Base-by-base conservation (phyloP, 2,329 filamentous ascomycete species). In the Aspergillus carbonarius region DNA sequence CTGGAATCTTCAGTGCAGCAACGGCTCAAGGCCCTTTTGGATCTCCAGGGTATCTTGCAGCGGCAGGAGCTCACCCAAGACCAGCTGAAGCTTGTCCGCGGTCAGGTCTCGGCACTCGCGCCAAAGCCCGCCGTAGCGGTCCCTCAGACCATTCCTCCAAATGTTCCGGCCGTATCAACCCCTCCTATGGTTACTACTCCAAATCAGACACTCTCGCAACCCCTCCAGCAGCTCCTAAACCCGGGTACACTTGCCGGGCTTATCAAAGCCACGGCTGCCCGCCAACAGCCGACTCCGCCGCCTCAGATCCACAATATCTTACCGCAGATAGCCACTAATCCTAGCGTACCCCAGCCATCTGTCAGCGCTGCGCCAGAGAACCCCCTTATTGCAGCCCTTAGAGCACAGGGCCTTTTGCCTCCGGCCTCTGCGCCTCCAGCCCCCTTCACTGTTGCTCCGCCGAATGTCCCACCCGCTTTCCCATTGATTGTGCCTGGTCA, bases 81-180 rank as follows among this genome's bases (percentile, higher is more conserved):
- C 70, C 90, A 96, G 79, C 83, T 96, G 72, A 87, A 90, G 76
- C 85, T 90, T 74, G 90, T 96, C 76, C 91, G 89, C 76, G 88
- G 89, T 73, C 91, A 95, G 83, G 88, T 97, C 76, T 87, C 89
- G 74, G 86, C 88, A 75, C 84, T 96, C 74, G 85, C 78, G 35
- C 86, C 81, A 30, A 70, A 70, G 48, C 64, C 68, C 48, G 58
- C 64, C 27, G 53, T 65, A 15, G 58, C 69, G 20, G 54, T 50
- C 35, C 42, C 61, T 23, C 63, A 65, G 34, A 56, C 50, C 40
- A 30, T 67, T 18, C 52, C 61, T 40, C 55, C 65, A 27, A 63
- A 42, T 51, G 60, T 65, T 25, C 63, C 68, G 37, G 55, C 63
- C 25, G 47, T 66, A 6, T 63, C 68, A 46, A 79, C 81, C 40